Evolutionary conservation across 108 stramenopile genomes (phyloP).

Genomic region (Thalassiosira profunda): DNA sequence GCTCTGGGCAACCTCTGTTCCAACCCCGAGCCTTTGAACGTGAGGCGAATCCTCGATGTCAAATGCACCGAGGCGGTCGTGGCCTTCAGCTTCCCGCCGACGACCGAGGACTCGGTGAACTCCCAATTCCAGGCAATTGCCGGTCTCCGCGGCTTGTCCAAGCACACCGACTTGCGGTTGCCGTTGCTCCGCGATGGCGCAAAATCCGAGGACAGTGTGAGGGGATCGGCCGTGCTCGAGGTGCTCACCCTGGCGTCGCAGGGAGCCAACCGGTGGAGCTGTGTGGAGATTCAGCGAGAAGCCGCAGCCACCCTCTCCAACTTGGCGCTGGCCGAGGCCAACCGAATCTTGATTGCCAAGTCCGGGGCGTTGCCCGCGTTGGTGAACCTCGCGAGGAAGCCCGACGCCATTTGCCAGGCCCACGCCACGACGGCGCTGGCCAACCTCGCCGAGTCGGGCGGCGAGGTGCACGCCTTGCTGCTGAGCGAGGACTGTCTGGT

Average conservation of each 20-base stretch:
- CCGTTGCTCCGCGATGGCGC: conserved; percentile 73
- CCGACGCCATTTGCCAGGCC: conserved; percentile 63
- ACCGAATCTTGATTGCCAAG: conserved; percentile 83
- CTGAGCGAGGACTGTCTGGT: conserved; percentile 20
- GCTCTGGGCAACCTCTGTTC: conserved; percentile 84
- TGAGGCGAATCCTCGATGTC: conserved; percentile 55
- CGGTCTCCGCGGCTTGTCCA: conserved; percentile 79
- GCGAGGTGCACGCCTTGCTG: conserved; percentile 29
- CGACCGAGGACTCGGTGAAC: conserved; percentile 59
- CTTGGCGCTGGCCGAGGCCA: conserved; percentile 77
- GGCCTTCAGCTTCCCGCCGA: conserved; percentile 76
- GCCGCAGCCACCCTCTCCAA: conserved; percentile 78
- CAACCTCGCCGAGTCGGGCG: conserved; percentile 41
- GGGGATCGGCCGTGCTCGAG: too few relatives aligned
- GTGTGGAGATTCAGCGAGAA: conserved; percentile 53
- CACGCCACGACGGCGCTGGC: conserved; percentile 68
- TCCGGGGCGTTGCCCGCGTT: conserved; percentile 77
- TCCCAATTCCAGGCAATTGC: conserved; percentile 93
- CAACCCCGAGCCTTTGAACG: conserved; percentile 56
- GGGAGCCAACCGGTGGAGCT: conserved; percentile 19
- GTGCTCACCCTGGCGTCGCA: conserved; percentile 74
- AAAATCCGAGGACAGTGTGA: too few relatives aligned
- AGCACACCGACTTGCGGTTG: conserved; percentile 63
- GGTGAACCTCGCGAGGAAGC: conserved; percentile 49
- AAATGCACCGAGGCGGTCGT: conserved; percentile 71